Percentiles rank a stretch among this genome's conserved stretches.
These are phyloP conservation scores for Nicotiana sylvestris DNA, from an alignment of 257 asterid genomes.

Conservation along the genomic window DNA sequence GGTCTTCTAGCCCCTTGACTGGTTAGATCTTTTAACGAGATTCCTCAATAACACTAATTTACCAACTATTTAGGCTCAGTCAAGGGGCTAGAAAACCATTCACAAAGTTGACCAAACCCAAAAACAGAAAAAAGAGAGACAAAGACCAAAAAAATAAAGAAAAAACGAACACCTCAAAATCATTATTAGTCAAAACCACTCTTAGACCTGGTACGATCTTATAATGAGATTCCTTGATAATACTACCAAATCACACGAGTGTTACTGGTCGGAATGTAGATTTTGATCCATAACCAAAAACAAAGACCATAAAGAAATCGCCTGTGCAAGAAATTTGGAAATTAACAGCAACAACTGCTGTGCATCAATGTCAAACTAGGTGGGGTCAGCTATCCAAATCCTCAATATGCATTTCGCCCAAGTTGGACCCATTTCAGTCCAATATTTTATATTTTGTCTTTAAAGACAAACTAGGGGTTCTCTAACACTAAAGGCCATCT, in stretches of 20 bases:
- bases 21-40: not conserved
- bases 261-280: not conserved
- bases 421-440: not conserved
- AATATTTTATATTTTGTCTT: not conserved
- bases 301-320: not conserved
- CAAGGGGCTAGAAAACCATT: not conserved
- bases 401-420: not conserved
- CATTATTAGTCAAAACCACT: slow-evolving; percentile 1
- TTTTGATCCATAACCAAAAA: not conserved
- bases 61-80: not conserved
- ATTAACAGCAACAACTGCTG: not conserved
- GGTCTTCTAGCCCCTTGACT: not conserved
- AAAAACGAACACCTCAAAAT: not conserved
- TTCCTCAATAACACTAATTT: not conserved
- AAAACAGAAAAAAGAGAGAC: not conserved
- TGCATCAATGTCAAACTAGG: not conserved
- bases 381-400: not conserved
- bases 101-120: not conserved
- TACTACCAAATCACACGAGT: not conserved
- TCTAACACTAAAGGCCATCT: not conserved
- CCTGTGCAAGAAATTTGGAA: not conserved
- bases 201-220: not conserved
- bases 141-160: not conserved
- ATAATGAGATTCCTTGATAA: not conserved
- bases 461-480: not conserved